Base-by-base conservation (phyloP, 441 rosid genomes). In the Flueggea neowawraea region DNA sequence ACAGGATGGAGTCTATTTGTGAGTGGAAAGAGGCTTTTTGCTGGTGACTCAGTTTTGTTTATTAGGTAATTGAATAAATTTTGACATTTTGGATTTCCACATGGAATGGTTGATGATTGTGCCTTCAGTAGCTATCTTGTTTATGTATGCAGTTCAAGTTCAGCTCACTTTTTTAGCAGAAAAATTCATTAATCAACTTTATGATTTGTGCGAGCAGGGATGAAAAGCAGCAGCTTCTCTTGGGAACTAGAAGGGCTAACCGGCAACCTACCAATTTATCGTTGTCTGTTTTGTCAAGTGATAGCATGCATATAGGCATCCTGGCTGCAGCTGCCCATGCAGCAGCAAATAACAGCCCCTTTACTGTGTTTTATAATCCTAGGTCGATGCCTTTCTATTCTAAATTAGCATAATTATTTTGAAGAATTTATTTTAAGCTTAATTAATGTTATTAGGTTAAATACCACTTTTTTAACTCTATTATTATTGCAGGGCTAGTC, bases 311-410 rank as follows among this genome's bases (percentile, higher is more conserved):
- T 73, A 95, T 95, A 57, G 97, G 97, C 47, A 85, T 95, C 59
- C 83, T 91, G n/a, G 99, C 99, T 49, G 97, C 97, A 5, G 98
- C 99, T 54, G 98, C 99, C 66, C 97, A 95, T 81, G 99, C 99
- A 50, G 91, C 95, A 53, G 95, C 98, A 55, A 95, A 89, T 70
- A 89, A 78, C 60, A 95, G 97, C 65, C 97, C 99, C 28, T 95
- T 95, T 58, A 86, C 90, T 3, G 88, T 95, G 59, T 89, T 88
- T 75, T 95, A 82, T 63, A 95, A 95, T 76, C 97, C 99, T 68
- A 91, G 96, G 94, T 87, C 47, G 16, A 53, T 54, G 50, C 6
- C 50, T 12, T 47, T 47, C 50, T 36, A 36, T 36, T 36, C 50
- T 47, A 14, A 10, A 47, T 4, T 1, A 47, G 12, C n/a, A 10